phyloP scores from a whole-genome alignment of 164 flowering plant species.

The Magnolia officinalis region DNA sequence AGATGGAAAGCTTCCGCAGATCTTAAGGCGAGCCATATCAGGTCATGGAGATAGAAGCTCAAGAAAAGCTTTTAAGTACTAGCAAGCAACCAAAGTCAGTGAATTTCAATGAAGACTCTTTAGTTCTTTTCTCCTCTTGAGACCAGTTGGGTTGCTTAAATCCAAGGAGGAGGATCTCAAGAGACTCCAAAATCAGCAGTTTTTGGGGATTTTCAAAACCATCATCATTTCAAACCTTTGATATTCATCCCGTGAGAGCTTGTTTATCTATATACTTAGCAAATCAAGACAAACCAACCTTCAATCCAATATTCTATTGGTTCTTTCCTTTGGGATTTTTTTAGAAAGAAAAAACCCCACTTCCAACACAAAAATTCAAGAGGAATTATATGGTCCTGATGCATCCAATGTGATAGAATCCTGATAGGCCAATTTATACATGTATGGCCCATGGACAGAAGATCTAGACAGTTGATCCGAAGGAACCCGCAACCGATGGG shows the following conservation, averaged over 20 bases:
- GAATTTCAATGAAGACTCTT: constrained; percentile 27
- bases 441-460: not conserved
- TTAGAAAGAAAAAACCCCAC: constrained; percentile 20
- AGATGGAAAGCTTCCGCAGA: constrained; percentile 71
- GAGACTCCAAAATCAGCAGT: constrained; percentile 43
- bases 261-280: constrained; percentile 12
- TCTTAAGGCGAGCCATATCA: constrained; percentile 63
- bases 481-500: not conserved
- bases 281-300: constrained; percentile 44
- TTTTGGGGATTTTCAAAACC: constrained; percentile 42
- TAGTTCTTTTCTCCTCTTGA: constrained; percentile 22
- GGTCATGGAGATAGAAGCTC: constrained; percentile 20
- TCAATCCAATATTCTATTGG: constrained; percentile 24
- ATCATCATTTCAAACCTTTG: constrained; percentile 19
- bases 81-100: constrained; percentile 48
- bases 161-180: constrained; percentile 60
- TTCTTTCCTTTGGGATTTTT: constrained; percentile 13
- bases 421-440: not conserved
- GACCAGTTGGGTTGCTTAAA: constrained; percentile 27
- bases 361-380: constrained; percentile 38
- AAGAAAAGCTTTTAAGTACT: constrained; percentile 23
- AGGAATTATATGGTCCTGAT: not conserved
- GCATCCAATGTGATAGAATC: not conserved
- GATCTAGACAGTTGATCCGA: not conserved
- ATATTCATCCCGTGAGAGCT: constrained; percentile 20